Evolutionary conservation across 106 monocot species (phyloP).

Genomic region (Apostasia shenzhenica): DNA sequence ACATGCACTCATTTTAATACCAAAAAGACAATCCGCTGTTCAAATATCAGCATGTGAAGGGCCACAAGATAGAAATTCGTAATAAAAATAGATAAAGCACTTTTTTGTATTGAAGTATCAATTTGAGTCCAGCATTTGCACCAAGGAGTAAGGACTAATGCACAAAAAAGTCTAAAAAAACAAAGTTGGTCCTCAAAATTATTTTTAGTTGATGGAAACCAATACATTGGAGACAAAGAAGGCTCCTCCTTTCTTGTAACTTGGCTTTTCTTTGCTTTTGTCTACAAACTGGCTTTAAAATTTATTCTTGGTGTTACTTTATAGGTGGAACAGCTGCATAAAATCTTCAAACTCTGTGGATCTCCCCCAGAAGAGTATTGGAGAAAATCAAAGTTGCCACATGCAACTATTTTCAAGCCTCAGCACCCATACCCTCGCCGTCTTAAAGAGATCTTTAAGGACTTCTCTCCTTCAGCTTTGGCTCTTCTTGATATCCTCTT

Average conservation of each 20-base stretch:
- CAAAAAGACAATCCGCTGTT: too few species aligned
- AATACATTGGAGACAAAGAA: not conserved
- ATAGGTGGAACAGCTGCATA: conserved; percentile 76
- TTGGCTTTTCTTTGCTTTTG: not conserved
- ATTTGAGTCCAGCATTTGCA: not conserved
- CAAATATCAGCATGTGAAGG: too few species aligned
- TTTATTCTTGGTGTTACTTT: not conserved
- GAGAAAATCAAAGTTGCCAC: conserved; percentile 47
- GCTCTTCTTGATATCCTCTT: conserved; percentile 54
- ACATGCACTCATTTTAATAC: too few species aligned
- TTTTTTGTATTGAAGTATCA: too few species aligned
- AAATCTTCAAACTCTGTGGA: conserved; percentile 74
- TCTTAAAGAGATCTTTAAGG: conserved; percentile 38
- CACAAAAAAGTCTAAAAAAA: not conserved
- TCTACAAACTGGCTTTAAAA: not conserved
- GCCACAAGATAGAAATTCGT: too few species aligned
- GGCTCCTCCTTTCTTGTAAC: not conserved
- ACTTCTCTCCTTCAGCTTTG: conserved; percentile 44
- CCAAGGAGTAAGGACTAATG: not conserved
- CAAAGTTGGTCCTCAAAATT: not conserved
- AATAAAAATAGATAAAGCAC: too few species aligned
- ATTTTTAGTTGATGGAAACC: not conserved
- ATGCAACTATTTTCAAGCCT: conserved; percentile 58
- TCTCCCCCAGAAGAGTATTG: conserved; percentile 69
- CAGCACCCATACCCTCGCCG: conserved; percentile 40